Base-by-base conservation (phyloP, 192 early-diverging fungal genomes). In the Linnemannia schmuckeri region DNA sequence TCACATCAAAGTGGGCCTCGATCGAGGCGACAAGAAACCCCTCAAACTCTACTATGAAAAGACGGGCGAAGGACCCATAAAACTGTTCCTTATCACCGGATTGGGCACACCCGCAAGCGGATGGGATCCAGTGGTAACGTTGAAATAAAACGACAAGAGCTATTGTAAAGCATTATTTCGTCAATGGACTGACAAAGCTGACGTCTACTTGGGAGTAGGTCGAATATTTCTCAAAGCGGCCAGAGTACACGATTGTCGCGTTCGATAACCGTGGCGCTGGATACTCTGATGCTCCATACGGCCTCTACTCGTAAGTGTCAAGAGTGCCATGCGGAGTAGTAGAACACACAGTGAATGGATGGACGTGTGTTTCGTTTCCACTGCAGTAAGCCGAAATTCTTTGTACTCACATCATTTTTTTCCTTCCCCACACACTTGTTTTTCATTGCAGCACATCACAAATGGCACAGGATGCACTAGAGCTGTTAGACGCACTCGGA, bases 241-340 rank as follows among this genome's bases (percentile, higher is more conserved):
- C 89, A 22, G 91, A 94, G 52, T 96, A 93, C 76, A 93, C 92
- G 6, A 88, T 93, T 15, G 90, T 94, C 55, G 90, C 95, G 12
- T 96, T 96, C 76, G 96, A 97, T 76, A 97, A 97, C 91, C 90
- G 95, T 57, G 96, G 95, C n/a, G 91, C 91, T 61, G 96, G 96
- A 10, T 83, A 87, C 77, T 89, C 88, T 30, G 91, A 90, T 90
- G 86, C 90, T 76, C 92, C 91, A 4, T 12, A 52, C 1, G 89
- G 89, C 33, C 61, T 91, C 20, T 91, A 91, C 49, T 78, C 87
- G 91, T 91, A 86, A 82, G 69, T 42, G 6, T 17, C 17, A 24
- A 20, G 17, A 24, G 55, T 7, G 40, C 49, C 2, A 46, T 63
- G 22, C 20, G n/a, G 24, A 46, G 38, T 12, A 46, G 15, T 61